Evolutionary conservation across 306 rosid species (phyloP), one percentile per base, ranked within the genome.

Genomic region (Carpinus fangiana): DNA sequence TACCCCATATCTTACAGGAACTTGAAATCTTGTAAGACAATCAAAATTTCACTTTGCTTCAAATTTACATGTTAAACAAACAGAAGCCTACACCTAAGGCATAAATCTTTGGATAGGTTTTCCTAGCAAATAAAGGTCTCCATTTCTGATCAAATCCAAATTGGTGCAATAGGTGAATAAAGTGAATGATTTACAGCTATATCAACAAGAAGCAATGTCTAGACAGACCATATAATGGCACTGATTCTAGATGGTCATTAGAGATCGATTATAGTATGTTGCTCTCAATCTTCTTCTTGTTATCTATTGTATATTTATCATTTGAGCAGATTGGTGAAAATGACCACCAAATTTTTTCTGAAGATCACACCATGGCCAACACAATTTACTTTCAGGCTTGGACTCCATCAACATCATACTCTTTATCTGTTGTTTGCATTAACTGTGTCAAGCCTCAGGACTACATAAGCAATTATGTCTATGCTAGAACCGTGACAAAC

Each of bases 311-410:
- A 66, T 4, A 8, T 20, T 41, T 41, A 67, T 67, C 50, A 38
- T 9, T 23, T 4, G 28, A 67, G 26, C 72, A 67, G 72, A n/a
- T 67, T n/a, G 8, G 31, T 34, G 7, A 17, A 34, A 64, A 34
- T 2, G 4, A 34, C 17, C 21, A 17, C 7, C 10, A n/a, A 31
- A 13, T 34, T 34, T 31, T 31, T 34, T 41, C 43, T 67, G 50
- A 41, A 45, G 26, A n/a, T 47, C 72, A 67, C 50, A 17, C 14
- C 71, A 67, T 67, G 51, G 72, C 23, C 28, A 18, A 67, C 72
- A 8, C 51, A 67, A n/a, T 18, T 41, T 41, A 18, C 72, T 41
- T n/a, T 66, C 43, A 38, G 72, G 72, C 23, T 59, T 21, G 65
- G 65, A 36, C 21, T 38, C 72, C 72, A 66, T 47, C 26, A 10